These are phyloP conservation scores for Xylariales sp. DNA, from an alignment of 2,329 filamentous ascomycete species.

Conservation along the genomic window DNA sequence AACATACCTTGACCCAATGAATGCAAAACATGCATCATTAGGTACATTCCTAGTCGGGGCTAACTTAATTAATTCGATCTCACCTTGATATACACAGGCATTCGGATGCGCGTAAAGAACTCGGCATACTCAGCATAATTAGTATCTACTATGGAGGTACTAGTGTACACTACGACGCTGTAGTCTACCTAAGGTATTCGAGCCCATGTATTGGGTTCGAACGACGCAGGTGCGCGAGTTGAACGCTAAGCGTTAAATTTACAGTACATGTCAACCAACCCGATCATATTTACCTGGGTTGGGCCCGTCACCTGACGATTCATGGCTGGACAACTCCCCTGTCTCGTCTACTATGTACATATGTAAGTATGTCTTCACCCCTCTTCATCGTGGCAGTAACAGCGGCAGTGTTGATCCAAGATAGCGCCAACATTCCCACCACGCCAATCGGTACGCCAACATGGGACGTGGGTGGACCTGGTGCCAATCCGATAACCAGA, in stretches of 20 bases:
- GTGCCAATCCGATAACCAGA: slow-evolving; percentile 28
- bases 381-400: slow-evolving; percentile 24
- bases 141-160: too few species aligned
- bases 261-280: neutral
- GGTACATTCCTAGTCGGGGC: slow-evolving; percentile 17
- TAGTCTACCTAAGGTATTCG: too few species aligned
- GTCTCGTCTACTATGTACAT: neutral
- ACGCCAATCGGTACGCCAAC: slow-evolving; percentile 8
- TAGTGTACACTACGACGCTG: too few species aligned
- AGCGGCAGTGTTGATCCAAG: slow-evolving; percentile 32
- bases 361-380: slow-evolving; percentile 10
- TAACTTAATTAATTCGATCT: slow-evolving; percentile 5
- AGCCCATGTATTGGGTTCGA: too few species aligned
- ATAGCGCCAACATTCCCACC: slow-evolving; percentile 28
- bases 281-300: slow-evolving; percentile 1
- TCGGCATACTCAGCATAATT: too few species aligned
- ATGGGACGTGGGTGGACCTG: slow-evolving; percentile 23
- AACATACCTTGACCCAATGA: slow-evolving; percentile 25
- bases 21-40: slow-evolving; percentile 36
- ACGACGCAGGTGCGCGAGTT: too few species aligned
- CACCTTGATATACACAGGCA: too few species aligned
- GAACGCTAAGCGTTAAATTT: neutral
- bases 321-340: slow-evolving; percentile 4
- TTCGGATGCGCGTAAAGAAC: too few species aligned
- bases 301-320: slow-evolving; percentile 24